Base-by-base conservation (phyloP, 768 basidiomycete genomes). In the Collybia sp. region DNA sequence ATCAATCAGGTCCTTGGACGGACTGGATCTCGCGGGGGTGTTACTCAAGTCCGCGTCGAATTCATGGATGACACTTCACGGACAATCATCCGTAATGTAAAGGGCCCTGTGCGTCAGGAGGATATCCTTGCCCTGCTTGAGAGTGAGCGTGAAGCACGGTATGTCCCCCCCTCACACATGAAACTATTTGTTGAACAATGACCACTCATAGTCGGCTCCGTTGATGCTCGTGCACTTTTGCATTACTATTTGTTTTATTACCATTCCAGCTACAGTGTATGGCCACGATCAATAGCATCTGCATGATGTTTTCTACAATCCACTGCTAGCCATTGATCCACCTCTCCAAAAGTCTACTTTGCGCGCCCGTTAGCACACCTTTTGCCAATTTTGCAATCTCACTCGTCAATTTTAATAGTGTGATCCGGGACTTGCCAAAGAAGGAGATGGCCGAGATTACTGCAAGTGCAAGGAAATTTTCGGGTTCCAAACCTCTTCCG, bases 111-210 rank as follows among this genome's bases (percentile, higher is more conserved):
- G 49, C 76, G 91, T 53, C 88, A 93, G 71, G 82, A 93, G 68
- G 96, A 99, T 67, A 96, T 98, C 62, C 79, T 99, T 51, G 93
- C 94, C 56, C 76, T 99, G 55, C 76, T 98, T 63, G 96, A 99
- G 78, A 88, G 88, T 66, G 96, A 99, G 73, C 91, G 96, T 72
- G 96, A 99, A 77, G 96, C 96, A 60, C 91, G 96, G 96, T 96
- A 62, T 59, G 92, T 82, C 33, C 8, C 19, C 12, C 10, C 2
- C 8, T 25, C 25, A n/a, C 8, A 25, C 8, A 8, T 25, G 25
- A 25, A 25, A 25, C 8, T 25, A 25, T 8, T 25, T 25, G 25
- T 25, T 25, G 8, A 25, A 25, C 16, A 57, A 12, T 30, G 16
- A 39, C 10, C 30, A 9, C 41, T 35, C 17, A 5, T 34, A 71